Base-by-base conservation (phyloP, 2,329 filamentous ascomycete species). In the Tolypocladium paradoxum region DNA sequence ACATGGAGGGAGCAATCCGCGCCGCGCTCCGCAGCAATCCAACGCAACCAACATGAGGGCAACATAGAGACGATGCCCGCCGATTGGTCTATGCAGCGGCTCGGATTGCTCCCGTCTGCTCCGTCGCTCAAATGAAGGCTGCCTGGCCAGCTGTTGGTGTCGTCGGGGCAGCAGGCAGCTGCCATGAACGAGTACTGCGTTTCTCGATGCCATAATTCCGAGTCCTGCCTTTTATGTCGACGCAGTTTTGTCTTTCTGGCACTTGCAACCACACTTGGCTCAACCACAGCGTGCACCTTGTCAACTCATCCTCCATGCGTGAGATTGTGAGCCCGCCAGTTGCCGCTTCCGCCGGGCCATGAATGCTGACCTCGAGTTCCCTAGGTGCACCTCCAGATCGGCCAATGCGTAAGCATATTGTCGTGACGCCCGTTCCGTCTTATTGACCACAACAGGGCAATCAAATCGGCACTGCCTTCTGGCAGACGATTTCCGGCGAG, bases 391-490 rank as follows among this genome's bases (percentile, higher is more conserved):
- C 90, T 99, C 68, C 93, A 99, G 82, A 99, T 93, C 83, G 93
- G 93, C 76, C 93, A 99, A 85, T 97, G 93, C 82, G 92, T 96
- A 77, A 76, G 77, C 78, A 50, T 56, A 33, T 48, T n/a, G 14
- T 47, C 5, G 27, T 47, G 31, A 18, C 43, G 47, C 43, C 16
- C 8, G 27, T 5, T 11, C 18, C 27, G 8, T 7, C 43, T 12
- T 54, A 58, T 54, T 56, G 63, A 71, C 76, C 64, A 77, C 68
- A 54, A 65, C 68, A 96, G 92, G 93, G 93, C 84, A 99, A 99
- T 88, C 93, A 99, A 88, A 96, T 97, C 68, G 93, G 93, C 92
- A 92, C 93, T 82, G 93, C 93, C 78, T 99, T 99, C 84, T 99
- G 93, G 87, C 87, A 90, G 75, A 87, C 79, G 68, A 90, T 90